Conservation (phyloP, 306 rosid genomes). For the Glycine soja region DNA sequence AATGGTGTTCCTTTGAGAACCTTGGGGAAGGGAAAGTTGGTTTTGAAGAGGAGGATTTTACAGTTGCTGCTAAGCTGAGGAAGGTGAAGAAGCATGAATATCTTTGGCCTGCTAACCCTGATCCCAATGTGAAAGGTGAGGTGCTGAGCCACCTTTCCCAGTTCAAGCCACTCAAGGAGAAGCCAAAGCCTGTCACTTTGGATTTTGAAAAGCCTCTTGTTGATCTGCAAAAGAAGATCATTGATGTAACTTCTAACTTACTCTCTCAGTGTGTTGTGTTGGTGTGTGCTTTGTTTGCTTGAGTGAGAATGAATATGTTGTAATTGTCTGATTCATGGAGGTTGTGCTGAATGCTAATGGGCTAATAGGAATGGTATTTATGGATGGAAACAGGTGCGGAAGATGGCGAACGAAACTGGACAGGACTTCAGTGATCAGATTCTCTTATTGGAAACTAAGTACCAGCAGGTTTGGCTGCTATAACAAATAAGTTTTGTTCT, state of each 20-base stretch:
- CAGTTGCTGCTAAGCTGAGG: slow-evolving; percentile 69
- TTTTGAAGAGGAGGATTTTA: slow-evolving; percentile 59
- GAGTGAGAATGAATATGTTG: slow-evolving; percentile 29
- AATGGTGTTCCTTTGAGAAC: slow-evolving; percentile 73
- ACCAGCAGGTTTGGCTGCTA: slow-evolving; percentile 70
- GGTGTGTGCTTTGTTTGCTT: slow-evolving; percentile 31
- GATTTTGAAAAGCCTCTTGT: slow-evolving; percentile 83
- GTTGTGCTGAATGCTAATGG: not conserved
- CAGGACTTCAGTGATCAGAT: slow-evolving; percentile 94
- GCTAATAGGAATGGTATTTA: slow-evolving; percentile 3
- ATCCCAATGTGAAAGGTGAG: slow-evolving; percentile 88
- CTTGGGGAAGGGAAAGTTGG: slow-evolving; percentile 65
- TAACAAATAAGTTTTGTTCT: slow-evolving; percentile 25
- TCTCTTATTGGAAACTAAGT: slow-evolving; percentile 69
- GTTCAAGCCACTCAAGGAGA: slow-evolving; percentile 85
- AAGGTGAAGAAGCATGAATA: slow-evolving; percentile 84
- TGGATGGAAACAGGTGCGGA: slow-evolving; percentile 68
- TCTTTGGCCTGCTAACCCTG: slow-evolving; percentile 89
- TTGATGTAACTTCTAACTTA: slow-evolving; percentile 62
- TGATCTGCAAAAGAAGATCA: slow-evolving; percentile 83
- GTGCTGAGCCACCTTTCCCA: slow-evolving; percentile 68
- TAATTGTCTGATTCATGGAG: slow-evolving; percentile 29
- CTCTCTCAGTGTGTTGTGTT: slow-evolving; percentile 7
- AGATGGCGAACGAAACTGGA: slow-evolving; percentile 89
- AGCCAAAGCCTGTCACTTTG: slow-evolving; percentile 78